These are phyloP conservation scores for Pyrus communis DNA, from an alignment of 306 rosid species.

Conservation along the genomic window DNA sequence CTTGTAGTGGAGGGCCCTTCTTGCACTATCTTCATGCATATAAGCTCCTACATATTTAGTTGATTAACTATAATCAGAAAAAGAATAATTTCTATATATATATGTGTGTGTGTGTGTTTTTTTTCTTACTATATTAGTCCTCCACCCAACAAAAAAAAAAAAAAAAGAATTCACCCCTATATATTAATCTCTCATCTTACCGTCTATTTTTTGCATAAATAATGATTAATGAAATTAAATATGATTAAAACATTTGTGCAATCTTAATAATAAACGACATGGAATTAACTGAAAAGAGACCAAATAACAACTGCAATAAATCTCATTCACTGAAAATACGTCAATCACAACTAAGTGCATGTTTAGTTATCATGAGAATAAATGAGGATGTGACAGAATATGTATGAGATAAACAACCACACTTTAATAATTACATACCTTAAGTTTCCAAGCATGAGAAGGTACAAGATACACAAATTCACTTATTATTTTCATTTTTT, in stretches of 20 bases:
- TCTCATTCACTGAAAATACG: too few relatives aligned
- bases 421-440: too few relatives aligned
- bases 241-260: not conserved
- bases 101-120: too few relatives aligned
- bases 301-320: too few relatives aligned
- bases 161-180: not conserved
- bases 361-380: not conserved
- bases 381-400: not conserved
- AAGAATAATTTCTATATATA: too few relatives aligned
- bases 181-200: not conserved
- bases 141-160: not conserved
- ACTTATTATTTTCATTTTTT: too few relatives aligned
- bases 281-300: too few relatives aligned
- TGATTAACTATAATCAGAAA: not conserved
- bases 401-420: too few relatives aligned
- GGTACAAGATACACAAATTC: too few relatives aligned
- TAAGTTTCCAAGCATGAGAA: not conserved
- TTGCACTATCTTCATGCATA: slow-evolving; percentile 20
- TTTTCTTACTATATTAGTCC: not conserved
- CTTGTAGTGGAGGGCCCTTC: slow-evolving; percentile 39
- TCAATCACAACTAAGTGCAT: not conserved
- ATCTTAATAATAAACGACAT: too few relatives aligned
- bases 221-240: too few relatives aligned
- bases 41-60: not conserved
- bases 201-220: not conserved